These are phyloP conservation scores for Discostella stelligeroides DNA, from an alignment of 108 stramenopile genomes.

Conservation along the genomic window DNA sequence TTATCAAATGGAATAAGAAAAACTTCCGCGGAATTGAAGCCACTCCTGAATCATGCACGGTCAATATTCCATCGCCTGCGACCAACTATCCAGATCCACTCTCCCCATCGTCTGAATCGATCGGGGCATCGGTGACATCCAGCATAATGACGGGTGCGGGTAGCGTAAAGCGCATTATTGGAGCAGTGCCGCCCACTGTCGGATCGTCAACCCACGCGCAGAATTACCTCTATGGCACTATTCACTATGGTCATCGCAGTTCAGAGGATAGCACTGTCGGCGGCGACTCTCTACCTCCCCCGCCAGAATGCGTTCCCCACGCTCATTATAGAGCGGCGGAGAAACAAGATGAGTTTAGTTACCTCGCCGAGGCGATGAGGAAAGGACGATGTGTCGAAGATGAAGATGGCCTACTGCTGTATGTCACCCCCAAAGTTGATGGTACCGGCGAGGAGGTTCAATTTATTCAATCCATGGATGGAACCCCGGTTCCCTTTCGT, in stretches of 20 bases:
- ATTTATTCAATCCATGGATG: conserved; percentile 15
- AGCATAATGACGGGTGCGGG: conserved; percentile 28
- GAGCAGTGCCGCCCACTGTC: conserved; percentile 22
- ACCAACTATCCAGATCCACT: conserved; percentile 8
- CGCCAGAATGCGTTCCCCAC: conserved; percentile 5
- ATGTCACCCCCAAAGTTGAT: conserved; percentile 20
- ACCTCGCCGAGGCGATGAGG: conserved; percentile 41
- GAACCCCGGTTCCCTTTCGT: conserved; percentile 17
- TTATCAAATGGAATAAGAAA: conserved; percentile 16
- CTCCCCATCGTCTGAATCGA: conserved; percentile 36
- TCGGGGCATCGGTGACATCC: conserved; percentile 25
- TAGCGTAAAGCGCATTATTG: conserved; percentile 26
- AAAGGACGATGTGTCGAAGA: background rate
- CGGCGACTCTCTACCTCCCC: conserved; percentile 23
- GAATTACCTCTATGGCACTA: conserved; percentile 24
- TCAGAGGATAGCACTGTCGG: conserved; percentile 17
- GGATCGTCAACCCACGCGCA: background rate
- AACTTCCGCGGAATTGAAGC: background rate
- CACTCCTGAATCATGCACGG: background rate
- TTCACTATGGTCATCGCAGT: conserved; percentile 34
- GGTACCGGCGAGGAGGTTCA: conserved; percentile 19
- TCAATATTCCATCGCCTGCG: conserved; percentile 4
- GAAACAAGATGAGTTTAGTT: conserved; percentile 41
- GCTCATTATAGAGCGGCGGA: background rate
- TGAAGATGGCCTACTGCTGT: conserved; percentile 4